A percentile compares a stretch with the other conserved stretches of the same genome.
These are phyloP conservation scores for Saturnispora silvae DNA, from an alignment of 805 yeast genomes.

Conservation along the genomic window DNA sequence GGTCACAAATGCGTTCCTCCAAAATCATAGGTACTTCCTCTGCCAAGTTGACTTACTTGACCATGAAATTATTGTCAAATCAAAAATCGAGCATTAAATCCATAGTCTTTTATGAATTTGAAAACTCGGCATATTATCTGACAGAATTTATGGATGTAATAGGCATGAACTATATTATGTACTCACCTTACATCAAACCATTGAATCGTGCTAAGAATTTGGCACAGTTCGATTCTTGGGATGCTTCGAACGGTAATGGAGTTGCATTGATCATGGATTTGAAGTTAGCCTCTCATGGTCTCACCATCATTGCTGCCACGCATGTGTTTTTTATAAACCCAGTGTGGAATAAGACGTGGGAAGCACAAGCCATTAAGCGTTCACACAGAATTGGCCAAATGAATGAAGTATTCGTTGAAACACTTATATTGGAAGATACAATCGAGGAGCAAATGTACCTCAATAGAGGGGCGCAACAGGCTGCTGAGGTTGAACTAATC, in stretches of 20 bases:
- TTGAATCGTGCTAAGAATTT: conserved; percentile 42
- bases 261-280: conserved; percentile 56
- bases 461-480: conserved; percentile 14
- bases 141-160: conserved; percentile 53
- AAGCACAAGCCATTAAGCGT: conserved; percentile 69
- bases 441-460: conserved; percentile 59
- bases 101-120: conserved; percentile 59
- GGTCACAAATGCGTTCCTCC: conserved; percentile 25
- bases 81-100: conserved; percentile 38
- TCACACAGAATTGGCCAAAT: conserved; percentile 69
- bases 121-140: conserved; percentile 58
- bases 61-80: conserved; percentile 43
- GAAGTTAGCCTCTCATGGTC: conserved; percentile 56
- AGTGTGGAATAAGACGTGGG: conserved; percentile 58
- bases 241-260: conserved; percentile 31
- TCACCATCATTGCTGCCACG: conserved; percentile 59
- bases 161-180: conserved; percentile 51
- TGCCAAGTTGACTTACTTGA: conserved; percentile 50
- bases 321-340: conserved; percentile 63
- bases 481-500: conserved; percentile 32
- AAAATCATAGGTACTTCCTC: conserved; percentile 52
- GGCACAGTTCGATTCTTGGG: conserved; percentile 36
- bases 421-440: conserved; percentile 49
- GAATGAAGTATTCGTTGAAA: conserved; percentile 57
- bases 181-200: conserved; percentile 49